Percentiles rank a stretch among this genome's conserved stretches.
These are phyloP conservation scores for Litsea cubeba DNA, from an alignment of 164 flowering plant genomes.

Conservation along the genomic window DNA sequence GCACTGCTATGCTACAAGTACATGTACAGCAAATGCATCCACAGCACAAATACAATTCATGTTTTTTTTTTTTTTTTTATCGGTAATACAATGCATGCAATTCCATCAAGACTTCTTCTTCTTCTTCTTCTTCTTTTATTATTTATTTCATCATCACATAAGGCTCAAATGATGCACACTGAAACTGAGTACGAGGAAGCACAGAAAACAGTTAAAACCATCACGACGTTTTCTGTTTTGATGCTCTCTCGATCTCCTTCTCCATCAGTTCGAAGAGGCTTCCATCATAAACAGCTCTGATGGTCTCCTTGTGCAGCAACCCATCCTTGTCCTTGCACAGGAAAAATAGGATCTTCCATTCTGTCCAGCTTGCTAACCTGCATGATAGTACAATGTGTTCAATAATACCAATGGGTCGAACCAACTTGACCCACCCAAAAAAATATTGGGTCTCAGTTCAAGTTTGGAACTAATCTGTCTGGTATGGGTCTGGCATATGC, in stretches of 20 bases:
- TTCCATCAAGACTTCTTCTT: too few relatives aligned
- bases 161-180: not conserved
- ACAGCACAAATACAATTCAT: not conserved
- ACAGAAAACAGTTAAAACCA: not conserved
- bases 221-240: conserved; percentile 23
- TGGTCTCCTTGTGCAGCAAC: conserved; percentile 48
- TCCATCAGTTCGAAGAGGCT: conserved; percentile 54
- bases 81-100: not conserved
- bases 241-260: conserved; percentile 32
- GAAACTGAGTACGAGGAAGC: not conserved
- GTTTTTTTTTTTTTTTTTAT: too few relatives aligned
- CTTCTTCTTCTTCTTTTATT: not conserved
- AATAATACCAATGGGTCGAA: too few relatives aligned
- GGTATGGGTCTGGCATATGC: too few relatives aligned
- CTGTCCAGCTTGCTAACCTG: conserved; percentile 47
- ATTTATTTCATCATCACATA: not conserved
- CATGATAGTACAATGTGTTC: not conserved
- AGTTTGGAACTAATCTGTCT: too few relatives aligned
- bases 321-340: conserved; percentile 67
- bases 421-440: too few relatives aligned
- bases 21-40: not conserved
- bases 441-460: too few relatives aligned
- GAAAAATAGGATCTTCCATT: conserved; percentile 53
- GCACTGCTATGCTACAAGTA: too few relatives aligned
- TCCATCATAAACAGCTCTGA: conserved; percentile 70